phyloP scores from a whole-genome alignment of 306 rosid species.

The Quercus parvula region DNA sequence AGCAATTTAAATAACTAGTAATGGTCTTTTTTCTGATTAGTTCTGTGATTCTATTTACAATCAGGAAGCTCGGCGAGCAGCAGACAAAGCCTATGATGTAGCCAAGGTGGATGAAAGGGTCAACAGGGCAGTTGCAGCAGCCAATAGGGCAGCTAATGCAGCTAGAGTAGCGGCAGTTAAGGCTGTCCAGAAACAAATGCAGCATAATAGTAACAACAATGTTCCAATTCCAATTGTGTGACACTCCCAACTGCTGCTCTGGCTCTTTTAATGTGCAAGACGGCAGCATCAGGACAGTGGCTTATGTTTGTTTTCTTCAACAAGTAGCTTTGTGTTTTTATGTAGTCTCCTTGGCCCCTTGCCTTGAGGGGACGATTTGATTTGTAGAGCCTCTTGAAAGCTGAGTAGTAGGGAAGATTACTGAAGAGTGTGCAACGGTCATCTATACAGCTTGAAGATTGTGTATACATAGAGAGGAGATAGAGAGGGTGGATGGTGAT shows the following conservation, averaged over 20 bases:
- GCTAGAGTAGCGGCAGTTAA: slow-evolving; percentile 97
- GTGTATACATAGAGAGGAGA: slow-evolving; percentile 31
- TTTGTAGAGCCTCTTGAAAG: slow-evolving; percentile 15
- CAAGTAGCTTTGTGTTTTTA: slow-evolving; percentile 22
- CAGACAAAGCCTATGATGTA: slow-evolving; percentile 78
- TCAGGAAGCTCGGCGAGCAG: slow-evolving; percentile 94
- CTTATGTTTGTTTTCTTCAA: slow-evolving; percentile 17
- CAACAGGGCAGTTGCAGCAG: slow-evolving; percentile 80
- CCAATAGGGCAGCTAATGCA: slow-evolving; percentile 95
- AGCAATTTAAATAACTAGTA: not conserved
- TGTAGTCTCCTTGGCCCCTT: slow-evolving; percentile 24
- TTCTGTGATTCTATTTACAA: slow-evolving; percentile 12
- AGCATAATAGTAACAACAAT: slow-evolving; percentile 46
- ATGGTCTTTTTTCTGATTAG: not conserved
- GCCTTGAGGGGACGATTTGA: slow-evolving; percentile 17
- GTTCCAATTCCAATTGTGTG: slow-evolving; percentile 54
- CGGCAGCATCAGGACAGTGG: slow-evolving; percentile 30
- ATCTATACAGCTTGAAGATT: slow-evolving; percentile 34
- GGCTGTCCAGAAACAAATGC: slow-evolving; percentile 89
- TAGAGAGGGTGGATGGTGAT: slow-evolving; percentile 21
- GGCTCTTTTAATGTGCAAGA: slow-evolving; percentile 20
- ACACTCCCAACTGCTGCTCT: slow-evolving; percentile 24
- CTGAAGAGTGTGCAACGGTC: slow-evolving; percentile 26
- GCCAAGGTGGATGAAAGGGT: slow-evolving; percentile 95
- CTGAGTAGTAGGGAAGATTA: slow-evolving; percentile 5